phyloP scores from a whole-genome alignment of 495 filamentous ascomycete genomes.

The Parathielavia appendiculata region DNA sequence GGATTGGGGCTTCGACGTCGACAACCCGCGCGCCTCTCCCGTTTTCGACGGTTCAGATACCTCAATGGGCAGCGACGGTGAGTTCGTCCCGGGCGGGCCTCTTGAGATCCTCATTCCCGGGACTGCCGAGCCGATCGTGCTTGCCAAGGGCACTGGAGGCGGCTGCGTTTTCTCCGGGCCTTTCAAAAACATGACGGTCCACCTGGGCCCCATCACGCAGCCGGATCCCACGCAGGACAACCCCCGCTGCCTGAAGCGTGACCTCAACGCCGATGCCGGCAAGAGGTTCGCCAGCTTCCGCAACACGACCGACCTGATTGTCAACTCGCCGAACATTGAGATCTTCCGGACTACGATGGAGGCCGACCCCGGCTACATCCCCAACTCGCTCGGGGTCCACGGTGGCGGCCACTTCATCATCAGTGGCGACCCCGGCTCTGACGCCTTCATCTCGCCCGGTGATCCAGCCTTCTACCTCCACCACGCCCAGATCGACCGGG shows the following conservation, averaged over 20 bases:
- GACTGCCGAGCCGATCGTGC: slow-evolving; percentile 7
- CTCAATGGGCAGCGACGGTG: slow-evolving; percentile 59
- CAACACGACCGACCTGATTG: slow-evolving; percentile 42
- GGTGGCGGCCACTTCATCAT: slow-evolving; percentile 55
- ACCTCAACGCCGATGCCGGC: slow-evolving; percentile 50
- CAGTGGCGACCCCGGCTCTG: slow-evolving; percentile 37
- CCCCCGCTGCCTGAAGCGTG: slow-evolving; percentile 61
- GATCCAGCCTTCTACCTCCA: slow-evolving; percentile 68
- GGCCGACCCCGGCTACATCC: slow-evolving; percentile 42
- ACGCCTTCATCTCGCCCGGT: slow-evolving; percentile 55
- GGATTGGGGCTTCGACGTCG: slow-evolving; percentile 56
- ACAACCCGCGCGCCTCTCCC: slow-evolving; percentile 47
- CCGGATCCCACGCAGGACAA: slow-evolving; percentile 38
- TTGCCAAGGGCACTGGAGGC: slow-evolving; percentile 53
- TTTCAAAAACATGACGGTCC: slow-evolving; percentile 47
- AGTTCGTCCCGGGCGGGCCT: slow-evolving; percentile 29
- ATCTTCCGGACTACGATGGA: slow-evolving; percentile 48
- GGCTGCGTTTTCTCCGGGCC: slow-evolving; percentile 61
- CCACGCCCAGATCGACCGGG: slow-evolving; percentile 61
- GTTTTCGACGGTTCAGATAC: slow-evolving; percentile 58
- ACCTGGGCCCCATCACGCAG: slow-evolving; percentile 49
- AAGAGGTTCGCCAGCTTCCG: slow-evolving; percentile 34
- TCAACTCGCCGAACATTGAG: slow-evolving; percentile 40
- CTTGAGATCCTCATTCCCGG: slow-evolving; percentile 18
- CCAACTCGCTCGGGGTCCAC: slow-evolving; percentile 50